phyloP scores from a whole-genome alignment of 1,284 basidiomycete genomes.

The Leccinum variabile region DNA sequence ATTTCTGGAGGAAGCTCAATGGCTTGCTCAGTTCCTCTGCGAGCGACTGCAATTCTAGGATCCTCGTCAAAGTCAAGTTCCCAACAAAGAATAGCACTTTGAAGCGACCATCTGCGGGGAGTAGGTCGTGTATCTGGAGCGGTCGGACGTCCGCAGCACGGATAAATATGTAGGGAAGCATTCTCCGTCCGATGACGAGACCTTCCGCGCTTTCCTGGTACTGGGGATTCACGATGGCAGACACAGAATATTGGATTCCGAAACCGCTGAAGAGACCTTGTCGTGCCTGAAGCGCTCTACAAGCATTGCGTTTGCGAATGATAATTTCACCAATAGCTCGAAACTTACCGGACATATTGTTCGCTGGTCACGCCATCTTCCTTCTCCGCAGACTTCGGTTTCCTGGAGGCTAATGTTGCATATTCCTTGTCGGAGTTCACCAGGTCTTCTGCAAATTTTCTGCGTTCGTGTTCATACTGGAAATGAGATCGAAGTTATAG shows the following conservation, averaged over 20 bases:
- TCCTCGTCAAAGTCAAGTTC: background rate
- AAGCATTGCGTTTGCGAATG: background rate
- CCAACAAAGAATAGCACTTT: background rate
- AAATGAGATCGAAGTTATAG: background rate
- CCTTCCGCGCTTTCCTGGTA: background rate
- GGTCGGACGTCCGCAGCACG: background rate
- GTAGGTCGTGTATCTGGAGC: background rate
- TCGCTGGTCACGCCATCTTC: background rate
- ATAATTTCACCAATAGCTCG: background rate
- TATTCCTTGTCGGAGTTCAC: background rate
- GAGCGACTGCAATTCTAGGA: background rate
- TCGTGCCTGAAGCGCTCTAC: background rate
- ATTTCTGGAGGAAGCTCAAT: background rate
- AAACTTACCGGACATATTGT: background rate
- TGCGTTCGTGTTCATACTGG: background rate
- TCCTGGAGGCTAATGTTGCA: background rate
- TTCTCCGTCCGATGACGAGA: background rate
- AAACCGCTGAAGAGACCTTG: background rate
- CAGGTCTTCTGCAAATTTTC: background rate
- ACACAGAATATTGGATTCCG: background rate
- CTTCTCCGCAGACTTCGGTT: background rate
- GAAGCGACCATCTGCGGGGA: background rate
- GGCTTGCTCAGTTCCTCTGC: background rate
- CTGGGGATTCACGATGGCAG: background rate
- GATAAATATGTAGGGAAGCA: background rate